phyloP scores from a whole-genome alignment of 2,329 filamentous ascomycete genomes.

The Aspergillus novofumigatus region DNA sequence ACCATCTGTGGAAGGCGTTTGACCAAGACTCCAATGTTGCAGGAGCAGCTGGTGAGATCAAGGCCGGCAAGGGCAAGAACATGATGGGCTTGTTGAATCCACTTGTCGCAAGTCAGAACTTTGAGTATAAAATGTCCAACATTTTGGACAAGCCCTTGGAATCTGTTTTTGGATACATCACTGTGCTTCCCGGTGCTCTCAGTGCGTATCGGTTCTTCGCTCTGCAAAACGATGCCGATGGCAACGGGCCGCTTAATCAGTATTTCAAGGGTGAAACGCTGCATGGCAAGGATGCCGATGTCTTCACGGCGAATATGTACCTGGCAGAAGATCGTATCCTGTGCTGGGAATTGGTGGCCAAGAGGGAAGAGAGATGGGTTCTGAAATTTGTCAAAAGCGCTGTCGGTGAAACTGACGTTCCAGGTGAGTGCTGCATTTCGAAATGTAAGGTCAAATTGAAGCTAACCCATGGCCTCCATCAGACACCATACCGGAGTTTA shows the following conservation, averaged over 20 bases:
- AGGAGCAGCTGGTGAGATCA: constrained; percentile 95
- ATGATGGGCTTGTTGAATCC: constrained; percentile 86
- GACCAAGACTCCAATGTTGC: constrained; percentile 97
- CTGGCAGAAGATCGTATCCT: constrained; percentile 97
- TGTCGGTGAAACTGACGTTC: constrained; percentile 95
- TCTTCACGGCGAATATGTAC: constrained; percentile 99
- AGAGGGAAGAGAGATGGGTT: constrained; percentile 91
- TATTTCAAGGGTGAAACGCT: constrained; percentile 99
- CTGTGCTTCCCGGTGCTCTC: constrained; percentile 88
- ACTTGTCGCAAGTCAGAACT: constrained; percentile 93
- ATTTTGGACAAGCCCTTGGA: constrained; percentile 97
- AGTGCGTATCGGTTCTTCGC: constrained; percentile 96
- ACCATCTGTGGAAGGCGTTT: constrained; percentile 98
- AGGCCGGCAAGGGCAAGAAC: constrained; percentile 85
- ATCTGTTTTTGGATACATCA: constrained; percentile 97
- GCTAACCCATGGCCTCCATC: not conserved
- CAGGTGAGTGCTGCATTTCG: constrained; percentile 55
- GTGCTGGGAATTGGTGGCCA: constrained; percentile 96
- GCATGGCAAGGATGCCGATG: constrained; percentile 91
- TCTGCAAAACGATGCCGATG: constrained; percentile 92
- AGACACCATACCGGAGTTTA: constrained; percentile 93
- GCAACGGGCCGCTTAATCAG: constrained; percentile 90
- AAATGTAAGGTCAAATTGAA: constrained; percentile 1
- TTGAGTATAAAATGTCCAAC: constrained; percentile 99
- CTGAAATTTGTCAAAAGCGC: constrained; percentile 97